Evolutionary conservation across 2,329 filamentous ascomycete species (phyloP).

Genomic region (Ascochyta viciae-villosae): DNA sequence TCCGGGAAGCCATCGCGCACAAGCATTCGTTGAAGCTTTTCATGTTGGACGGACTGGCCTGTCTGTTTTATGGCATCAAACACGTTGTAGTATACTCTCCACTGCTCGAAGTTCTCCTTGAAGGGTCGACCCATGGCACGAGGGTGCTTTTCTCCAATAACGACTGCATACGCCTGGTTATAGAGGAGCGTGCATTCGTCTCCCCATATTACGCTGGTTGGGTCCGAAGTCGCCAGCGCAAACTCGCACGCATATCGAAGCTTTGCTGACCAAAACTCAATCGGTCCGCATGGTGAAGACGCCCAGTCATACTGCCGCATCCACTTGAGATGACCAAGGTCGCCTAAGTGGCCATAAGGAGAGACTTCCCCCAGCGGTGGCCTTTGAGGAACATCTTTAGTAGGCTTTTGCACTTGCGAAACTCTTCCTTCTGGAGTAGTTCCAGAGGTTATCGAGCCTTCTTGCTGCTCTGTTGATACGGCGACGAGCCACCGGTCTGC

Average conservation of each 20-base stretch:
- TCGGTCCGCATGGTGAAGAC: constrained; percentile 73
- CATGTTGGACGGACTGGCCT: constrained; percentile 81
- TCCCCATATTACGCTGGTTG: constrained; percentile 79
- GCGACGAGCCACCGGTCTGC: constrained; percentile 5
- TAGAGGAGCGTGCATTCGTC: constrained; percentile 70
- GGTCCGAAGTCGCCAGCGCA: constrained; percentile 63
- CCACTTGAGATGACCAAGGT: constrained; percentile 67
- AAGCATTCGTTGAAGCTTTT: constrained; percentile 78
- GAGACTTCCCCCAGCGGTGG: constrained; percentile 1
- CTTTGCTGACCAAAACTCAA: constrained; percentile 73
- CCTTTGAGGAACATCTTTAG: neutral
- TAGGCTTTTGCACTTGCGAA: too few relatives aligned
- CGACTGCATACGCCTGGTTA: constrained; percentile 67
- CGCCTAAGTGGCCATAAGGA: constrained; percentile 2
- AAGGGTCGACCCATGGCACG: constrained; percentile 75
- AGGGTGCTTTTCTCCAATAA: constrained; percentile 79
- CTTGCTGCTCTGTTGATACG: neutral
- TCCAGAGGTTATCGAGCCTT: too few relatives aligned
- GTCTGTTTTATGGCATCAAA: constrained; percentile 70
- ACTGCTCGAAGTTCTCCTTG: constrained; percentile 72
- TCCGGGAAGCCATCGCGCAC: constrained; percentile 72
- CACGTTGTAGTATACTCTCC: constrained; percentile 70
- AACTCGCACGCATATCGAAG: constrained; percentile 78
- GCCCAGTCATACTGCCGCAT: constrained; percentile 75
- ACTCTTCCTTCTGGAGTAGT: too few relatives aligned